phyloP scores from a whole-genome alignment of 192 early-diverging fungal species.

The Gonapodya prolifera region DNA sequence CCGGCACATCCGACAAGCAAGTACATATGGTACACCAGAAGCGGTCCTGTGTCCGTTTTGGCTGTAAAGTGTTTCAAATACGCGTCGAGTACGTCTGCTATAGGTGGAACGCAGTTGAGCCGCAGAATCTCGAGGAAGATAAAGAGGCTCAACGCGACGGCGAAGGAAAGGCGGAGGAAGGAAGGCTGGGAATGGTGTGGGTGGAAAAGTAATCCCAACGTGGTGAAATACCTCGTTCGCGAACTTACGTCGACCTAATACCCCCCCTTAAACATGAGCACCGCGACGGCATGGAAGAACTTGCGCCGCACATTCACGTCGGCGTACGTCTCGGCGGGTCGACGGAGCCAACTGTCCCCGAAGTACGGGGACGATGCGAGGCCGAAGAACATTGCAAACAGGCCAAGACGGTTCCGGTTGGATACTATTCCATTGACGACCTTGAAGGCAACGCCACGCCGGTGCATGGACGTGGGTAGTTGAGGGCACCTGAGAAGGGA shows the following conservation, averaged over 20 bases:
- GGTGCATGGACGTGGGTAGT: neutral
- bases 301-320: conserved; percentile 65
- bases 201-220: neutral
- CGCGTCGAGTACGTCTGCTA: conserved; percentile 42
- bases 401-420: neutral
- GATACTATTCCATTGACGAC: conserved; percentile 2
- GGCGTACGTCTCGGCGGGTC: conserved; percentile 10
- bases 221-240: neutral
- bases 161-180: conserved; percentile 71
- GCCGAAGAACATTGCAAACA: neutral
- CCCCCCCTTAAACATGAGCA: conserved; percentile 77
- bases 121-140: conserved; percentile 77
- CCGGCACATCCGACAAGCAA: conserved; percentile 80
- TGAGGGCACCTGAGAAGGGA: conserved; percentile 17
- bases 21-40: conserved; percentile 81
- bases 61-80: conserved; percentile 80
- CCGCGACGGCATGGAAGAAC: conserved; percentile 70
- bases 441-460: neutral
- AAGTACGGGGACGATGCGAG: neutral
- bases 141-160: conserved; percentile 54
- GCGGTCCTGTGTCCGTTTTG: conserved; percentile 62
- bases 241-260: conserved; percentile 48
- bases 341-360: neutral
- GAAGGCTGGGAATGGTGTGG: conserved; percentile 26
- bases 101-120: conserved; percentile 54